phyloP scores from a whole-genome alignment of 1,139 yeast species.

The Williopsis jadinii region DNA sequence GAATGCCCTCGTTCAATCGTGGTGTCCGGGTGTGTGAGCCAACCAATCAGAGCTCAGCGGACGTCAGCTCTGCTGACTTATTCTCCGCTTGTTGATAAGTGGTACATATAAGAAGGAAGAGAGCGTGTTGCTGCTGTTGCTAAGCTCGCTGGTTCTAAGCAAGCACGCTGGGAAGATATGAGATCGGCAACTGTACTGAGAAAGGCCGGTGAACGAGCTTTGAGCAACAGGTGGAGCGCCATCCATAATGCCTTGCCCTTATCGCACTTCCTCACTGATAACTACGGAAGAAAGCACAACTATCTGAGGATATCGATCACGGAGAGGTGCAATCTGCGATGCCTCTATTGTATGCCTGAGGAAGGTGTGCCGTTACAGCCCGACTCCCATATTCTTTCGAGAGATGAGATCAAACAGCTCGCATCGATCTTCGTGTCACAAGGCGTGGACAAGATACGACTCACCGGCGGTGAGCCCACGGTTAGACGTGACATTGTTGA shows the following conservation, averaged over 20 bases:
- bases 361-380: slow-evolving; percentile 43
- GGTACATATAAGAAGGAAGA: too few species aligned
- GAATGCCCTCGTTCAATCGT: too few species aligned
- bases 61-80: too few species aligned
- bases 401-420: slow-evolving; percentile 35
- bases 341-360: slow-evolving; percentile 50
- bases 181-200: background rate
- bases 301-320: slow-evolving; percentile 43
- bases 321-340: slow-evolving; percentile 42
- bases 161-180: background rate
- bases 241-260: slow-evolving; percentile 27
- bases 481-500: slow-evolving; percentile 41
- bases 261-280: slow-evolving; percentile 37
- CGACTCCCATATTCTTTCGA: slow-evolving; percentile 30
- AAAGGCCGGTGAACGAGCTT: background rate
- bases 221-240: slow-evolving; percentile 11
- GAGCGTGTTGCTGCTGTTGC: too few species aligned
- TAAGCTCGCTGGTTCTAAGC: too few species aligned
- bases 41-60: too few species aligned
- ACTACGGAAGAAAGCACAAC: slow-evolving; percentile 36
- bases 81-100: too few species aligned
- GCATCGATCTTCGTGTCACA: slow-evolving; percentile 36
- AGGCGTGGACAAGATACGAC: slow-evolving; percentile 41
- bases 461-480: slow-evolving; percentile 51
- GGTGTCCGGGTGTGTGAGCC: too few species aligned